phyloP scores from a whole-genome alignment of 2,329 filamentous ascomycete species.

The Pestalotiopsis sp. region DNA sequence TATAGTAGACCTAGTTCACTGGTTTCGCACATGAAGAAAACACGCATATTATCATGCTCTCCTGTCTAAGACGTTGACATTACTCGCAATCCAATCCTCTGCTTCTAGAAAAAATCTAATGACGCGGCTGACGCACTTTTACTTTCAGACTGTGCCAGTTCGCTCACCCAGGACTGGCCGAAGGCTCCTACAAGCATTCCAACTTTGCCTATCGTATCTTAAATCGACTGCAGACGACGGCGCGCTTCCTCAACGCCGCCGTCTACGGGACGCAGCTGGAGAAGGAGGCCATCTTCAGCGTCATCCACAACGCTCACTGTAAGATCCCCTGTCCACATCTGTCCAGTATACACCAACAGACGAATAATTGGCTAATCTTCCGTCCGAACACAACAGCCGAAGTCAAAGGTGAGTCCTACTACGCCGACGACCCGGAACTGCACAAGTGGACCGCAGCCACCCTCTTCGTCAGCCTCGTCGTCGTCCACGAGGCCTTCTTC shows the following conservation, averaged over 20 bases:
- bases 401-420: slow-evolving; percentile 28
- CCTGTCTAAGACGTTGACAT: too few species aligned
- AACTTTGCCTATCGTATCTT: slow-evolving; percentile 27
- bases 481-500: slow-evolving; percentile 30
- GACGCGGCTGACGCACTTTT: too few species aligned
- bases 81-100: too few species aligned
- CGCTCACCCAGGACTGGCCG: slow-evolving; percentile 27
- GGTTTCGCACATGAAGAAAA: too few species aligned
- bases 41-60: too few species aligned
- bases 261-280: slow-evolving; percentile 26
- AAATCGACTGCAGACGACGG: slow-evolving; percentile 27
- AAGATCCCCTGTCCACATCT: not conserved
- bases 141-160: slow-evolving; percentile 24
- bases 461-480: slow-evolving; percentile 26
- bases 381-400: not conserved
- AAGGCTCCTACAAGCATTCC: slow-evolving; percentile 28
- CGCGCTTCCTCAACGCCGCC: slow-evolving; percentile 28
- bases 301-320: slow-evolving; percentile 27
- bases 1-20: too few species aligned
- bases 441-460: slow-evolving; percentile 33
- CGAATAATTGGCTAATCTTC: not conserved
- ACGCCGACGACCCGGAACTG: slow-evolving; percentile 30
- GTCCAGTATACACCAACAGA: not conserved
- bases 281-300: slow-evolving; percentile 26
- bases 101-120: too few species aligned